Evolutionary conservation across 148 eudicot species (phyloP).

Genomic region (Polygonum aviculare): DNA sequence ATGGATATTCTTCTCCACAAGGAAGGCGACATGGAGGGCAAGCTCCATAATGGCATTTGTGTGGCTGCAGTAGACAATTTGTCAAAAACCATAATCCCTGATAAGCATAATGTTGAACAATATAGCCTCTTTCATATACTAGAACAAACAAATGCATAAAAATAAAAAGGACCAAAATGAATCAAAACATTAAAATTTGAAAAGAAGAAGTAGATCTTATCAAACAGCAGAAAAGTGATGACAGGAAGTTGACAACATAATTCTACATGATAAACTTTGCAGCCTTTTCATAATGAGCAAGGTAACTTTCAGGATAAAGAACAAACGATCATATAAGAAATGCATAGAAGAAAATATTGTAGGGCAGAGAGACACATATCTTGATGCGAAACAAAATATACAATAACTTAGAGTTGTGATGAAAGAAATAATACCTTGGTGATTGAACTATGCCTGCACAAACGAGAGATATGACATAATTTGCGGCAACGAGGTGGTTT

Average conservation of each 20-base stretch:
- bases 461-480: slow-evolving; percentile 52
- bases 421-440: slow-evolving; percentile 43
- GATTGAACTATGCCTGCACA: slow-evolving; percentile 65
- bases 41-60: slow-evolving; percentile 97
- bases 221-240: not conserved
- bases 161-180: not conserved
- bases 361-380: not conserved
- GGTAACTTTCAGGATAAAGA: not conserved
- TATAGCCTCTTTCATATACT: not conserved
- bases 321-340: not conserved
- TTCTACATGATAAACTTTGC: not conserved
- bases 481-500: slow-evolving; percentile 91
- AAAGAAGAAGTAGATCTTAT: not conserved
- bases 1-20: slow-evolving; percentile 78
- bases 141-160: not conserved
- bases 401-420: not conserved
- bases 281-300: not conserved
- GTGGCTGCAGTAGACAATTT: slow-evolving; percentile 48
- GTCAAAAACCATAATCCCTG: not conserved
- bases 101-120: not conserved
- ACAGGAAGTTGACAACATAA: not conserved
- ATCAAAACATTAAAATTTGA: not conserved
- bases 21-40: slow-evolving; percentile 79
- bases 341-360: not conserved
- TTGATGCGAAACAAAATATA: not conserved